Conservation (phyloP, 345 rosid species). For the Tarenaya hassleriana region DNA sequence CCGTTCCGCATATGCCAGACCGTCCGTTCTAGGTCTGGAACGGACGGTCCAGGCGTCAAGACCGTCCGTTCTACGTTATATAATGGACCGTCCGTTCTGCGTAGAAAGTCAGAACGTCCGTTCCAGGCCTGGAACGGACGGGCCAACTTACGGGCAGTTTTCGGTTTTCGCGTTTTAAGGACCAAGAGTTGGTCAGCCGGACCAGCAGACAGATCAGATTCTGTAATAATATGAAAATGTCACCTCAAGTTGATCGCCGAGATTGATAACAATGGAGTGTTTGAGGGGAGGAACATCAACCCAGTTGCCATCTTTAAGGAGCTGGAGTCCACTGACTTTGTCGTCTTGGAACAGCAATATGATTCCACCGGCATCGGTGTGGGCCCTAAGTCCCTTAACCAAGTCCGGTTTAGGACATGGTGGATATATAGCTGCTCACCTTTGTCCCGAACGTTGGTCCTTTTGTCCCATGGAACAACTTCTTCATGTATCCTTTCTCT, state of each 20-base stretch:
- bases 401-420: constrained; percentile 89
- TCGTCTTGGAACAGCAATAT: constrained; percentile 84
- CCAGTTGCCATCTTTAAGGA: constrained; percentile 80
- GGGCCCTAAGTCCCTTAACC: constrained; percentile 86
- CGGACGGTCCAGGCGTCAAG: too few relatives aligned
- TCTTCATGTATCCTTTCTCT: constrained; percentile 73
- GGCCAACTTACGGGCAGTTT: too few relatives aligned
- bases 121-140: too few relatives aligned
- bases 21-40: too few relatives aligned
- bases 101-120: too few relatives aligned
- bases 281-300: constrained; percentile 77
- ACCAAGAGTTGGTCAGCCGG: too few relatives aligned
- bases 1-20: too few relatives aligned
- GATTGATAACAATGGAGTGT: constrained; percentile 82
- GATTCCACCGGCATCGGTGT: constrained; percentile 94
- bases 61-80: too few relatives aligned
- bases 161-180: too few relatives aligned
- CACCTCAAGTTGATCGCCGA: constrained; percentile 98
- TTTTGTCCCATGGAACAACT: constrained; percentile 55
- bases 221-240: too few relatives aligned
- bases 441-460: constrained; percentile 82
- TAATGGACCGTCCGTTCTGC: too few relatives aligned
- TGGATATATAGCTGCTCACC: constrained; percentile 87
- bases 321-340: constrained; percentile 88
- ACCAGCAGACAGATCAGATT: too few relatives aligned